Percentiles rank a stretch among this genome's conserved stretches.
phyloP scores from a whole-genome alignment of 768 basidiomycete species.

The Gymnopilus junonius region DNA sequence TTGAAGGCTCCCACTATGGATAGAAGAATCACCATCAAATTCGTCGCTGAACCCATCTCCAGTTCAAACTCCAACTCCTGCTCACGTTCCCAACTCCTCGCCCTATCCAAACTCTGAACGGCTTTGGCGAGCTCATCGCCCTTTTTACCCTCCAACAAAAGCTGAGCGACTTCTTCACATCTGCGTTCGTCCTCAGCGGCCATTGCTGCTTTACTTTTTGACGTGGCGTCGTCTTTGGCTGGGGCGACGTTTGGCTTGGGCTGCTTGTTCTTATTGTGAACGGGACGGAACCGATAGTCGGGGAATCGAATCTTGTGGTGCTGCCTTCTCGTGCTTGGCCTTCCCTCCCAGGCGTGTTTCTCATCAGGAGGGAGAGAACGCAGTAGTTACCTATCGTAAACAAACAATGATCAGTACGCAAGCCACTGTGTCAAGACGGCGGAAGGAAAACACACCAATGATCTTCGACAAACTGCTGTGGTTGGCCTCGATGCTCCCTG shows the following conservation, averaged over 20 bases:
- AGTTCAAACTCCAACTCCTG: slow-evolving; percentile 8
- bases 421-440: not conserved
- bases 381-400: slow-evolving; percentile 74
- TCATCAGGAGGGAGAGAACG: slow-evolving; percentile 70
- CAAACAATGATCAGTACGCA: not conserved
- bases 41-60: not conserved
- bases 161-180: slow-evolving; percentile 68
- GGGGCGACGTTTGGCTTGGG: slow-evolving; percentile 3
- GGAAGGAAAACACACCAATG: slow-evolving; percentile 49
- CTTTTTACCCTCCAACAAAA: slow-evolving; percentile 71
- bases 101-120: slow-evolving; percentile 54
- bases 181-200: slow-evolving; percentile 63
- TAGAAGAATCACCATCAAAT: not conserved
- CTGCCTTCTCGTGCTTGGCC: slow-evolving; percentile 75
- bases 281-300: slow-evolving; percentile 62
- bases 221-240: slow-evolving; percentile 12
- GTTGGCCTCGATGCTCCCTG: slow-evolving; percentile 76
- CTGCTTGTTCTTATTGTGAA: slow-evolving; percentile 54
- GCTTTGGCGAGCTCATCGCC: slow-evolving; percentile 69
- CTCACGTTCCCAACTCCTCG: slow-evolving; percentile 21
- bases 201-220: slow-evolving; percentile 38
- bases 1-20: not conserved
- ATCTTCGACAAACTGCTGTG: slow-evolving; percentile 78
- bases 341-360: slow-evolving; percentile 73
- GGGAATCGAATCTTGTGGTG: slow-evolving; percentile 73